Percentiles rank a stretch among this genome's conserved stretches.
Evolutionary conservation across 257 asterid species (phyloP).

Genomic region (Solanum bulbocastanum): DNA sequence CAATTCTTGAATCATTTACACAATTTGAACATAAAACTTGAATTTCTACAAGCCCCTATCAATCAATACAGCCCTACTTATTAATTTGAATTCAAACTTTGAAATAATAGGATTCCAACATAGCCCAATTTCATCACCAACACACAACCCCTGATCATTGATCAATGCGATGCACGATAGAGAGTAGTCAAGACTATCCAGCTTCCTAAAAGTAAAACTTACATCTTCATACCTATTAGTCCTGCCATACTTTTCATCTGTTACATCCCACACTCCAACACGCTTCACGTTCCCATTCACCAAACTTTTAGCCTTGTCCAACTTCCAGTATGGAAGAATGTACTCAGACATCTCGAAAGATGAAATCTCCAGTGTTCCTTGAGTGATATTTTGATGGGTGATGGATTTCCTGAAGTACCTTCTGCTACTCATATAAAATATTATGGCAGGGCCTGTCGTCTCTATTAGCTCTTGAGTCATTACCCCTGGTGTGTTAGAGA

Average conservation of each 20-base stretch:
- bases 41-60: too few species aligned
- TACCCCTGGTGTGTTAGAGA: too few species aligned
- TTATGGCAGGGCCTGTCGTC: slow-evolving; percentile 36
- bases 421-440: slow-evolving; percentile 6
- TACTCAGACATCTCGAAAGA: slow-evolving; percentile 25
- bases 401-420: slow-evolving; percentile 29
- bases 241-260: background rate
- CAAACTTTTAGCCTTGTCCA: slow-evolving; percentile 23
- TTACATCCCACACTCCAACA: slow-evolving; percentile 46
- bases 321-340: slow-evolving; percentile 41
- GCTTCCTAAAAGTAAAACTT: slow-evolving; percentile 21
- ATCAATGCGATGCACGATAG: slow-evolving; percentile 15
- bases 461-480: too few species aligned
- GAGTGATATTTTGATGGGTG: slow-evolving; percentile 10
- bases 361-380: slow-evolving; percentile 18
- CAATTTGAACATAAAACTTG: background rate
- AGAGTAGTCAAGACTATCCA: slow-evolving; percentile 13
- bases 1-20: too few species aligned
- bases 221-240: slow-evolving; percentile 7
- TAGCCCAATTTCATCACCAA: slow-evolving; percentile 33
- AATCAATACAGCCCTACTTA: too few species aligned
- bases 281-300: slow-evolving; percentile 17
- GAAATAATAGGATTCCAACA: slow-evolving; percentile 14
- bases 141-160: slow-evolving; percentile 9
- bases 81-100: too few species aligned